Evolutionary conservation across 768 basidiomycete genomes (phyloP).

Genomic region (Kwoniella dejecticola): DNA sequence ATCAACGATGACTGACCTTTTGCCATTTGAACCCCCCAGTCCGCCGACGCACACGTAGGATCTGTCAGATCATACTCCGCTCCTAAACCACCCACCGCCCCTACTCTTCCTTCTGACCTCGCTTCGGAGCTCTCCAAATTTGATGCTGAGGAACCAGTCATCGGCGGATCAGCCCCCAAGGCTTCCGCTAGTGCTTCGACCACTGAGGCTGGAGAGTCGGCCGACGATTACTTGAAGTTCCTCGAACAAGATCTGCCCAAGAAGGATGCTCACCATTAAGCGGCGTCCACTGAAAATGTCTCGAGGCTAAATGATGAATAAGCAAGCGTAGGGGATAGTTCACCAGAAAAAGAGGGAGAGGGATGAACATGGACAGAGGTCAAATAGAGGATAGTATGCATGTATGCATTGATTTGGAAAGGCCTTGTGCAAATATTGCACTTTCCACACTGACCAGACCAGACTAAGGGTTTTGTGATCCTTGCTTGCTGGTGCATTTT

Average conservation of each 20-base stretch:
- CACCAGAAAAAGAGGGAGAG: too few species aligned
- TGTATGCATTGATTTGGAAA: not conserved
- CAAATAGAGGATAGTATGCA: not conserved
- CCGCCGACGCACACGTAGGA: constrained; percentile 86
- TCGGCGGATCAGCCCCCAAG: constrained; percentile 55
- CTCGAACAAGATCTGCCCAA: constrained; percentile 78
- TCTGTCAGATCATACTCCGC: constrained; percentile 77
- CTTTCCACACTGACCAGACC: too few species aligned
- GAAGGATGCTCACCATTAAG: constrained; percentile 64
- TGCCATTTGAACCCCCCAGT: constrained; percentile 59
- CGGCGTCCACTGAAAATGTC: not conserved
- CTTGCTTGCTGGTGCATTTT: too few species aligned
- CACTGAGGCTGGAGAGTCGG: constrained; percentile 61
- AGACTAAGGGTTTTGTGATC: too few species aligned
- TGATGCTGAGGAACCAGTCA: constrained; percentile 72
- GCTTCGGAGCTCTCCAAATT: constrained; percentile 84
- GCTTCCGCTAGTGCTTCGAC: constrained; percentile 43
- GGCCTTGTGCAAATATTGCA: not conserved
- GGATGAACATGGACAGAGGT: not conserved
- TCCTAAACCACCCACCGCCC: constrained; percentile 73
- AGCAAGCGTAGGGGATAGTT: not conserved
- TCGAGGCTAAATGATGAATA: too few species aligned
- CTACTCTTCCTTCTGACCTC: constrained; percentile 75
- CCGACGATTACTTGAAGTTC: constrained; percentile 76
- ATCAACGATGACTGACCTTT: too few species aligned